phyloP scores from a whole-genome alignment of 2,329 filamentous ascomycete genomes.

The Talaromyces islandicus region DNA sequence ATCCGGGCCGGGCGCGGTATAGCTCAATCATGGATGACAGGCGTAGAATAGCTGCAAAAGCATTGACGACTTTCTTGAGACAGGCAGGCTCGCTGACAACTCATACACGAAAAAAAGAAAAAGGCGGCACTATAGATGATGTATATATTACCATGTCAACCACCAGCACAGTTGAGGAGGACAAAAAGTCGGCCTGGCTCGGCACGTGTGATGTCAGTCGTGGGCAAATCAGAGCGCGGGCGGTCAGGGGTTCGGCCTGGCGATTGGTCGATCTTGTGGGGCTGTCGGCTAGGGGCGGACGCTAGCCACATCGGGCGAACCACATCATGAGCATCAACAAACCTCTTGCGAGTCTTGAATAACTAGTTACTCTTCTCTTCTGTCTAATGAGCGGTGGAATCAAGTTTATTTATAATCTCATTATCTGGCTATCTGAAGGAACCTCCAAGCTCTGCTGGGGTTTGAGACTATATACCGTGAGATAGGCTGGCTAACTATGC shows the following conservation, averaged over 20 bases:
- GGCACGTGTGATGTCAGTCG: not conserved
- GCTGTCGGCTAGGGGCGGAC: not conserved
- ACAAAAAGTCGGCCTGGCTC: not conserved
- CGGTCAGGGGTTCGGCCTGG: not conserved
- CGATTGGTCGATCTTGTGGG: not conserved
- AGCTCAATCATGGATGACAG: not conserved
- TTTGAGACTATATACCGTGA: not conserved
- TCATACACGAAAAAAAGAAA: not conserved
- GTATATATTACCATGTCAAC: not conserved
- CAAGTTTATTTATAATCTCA: not conserved
- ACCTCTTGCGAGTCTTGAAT: constrained; percentile 20
- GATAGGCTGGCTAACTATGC: not conserved
- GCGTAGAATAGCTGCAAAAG: not conserved
- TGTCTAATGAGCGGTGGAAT: constrained; percentile 22
- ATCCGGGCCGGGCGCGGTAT: not conserved
- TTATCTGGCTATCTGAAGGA: not conserved
- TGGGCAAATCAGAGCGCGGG: not conserved
- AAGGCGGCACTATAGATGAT: not conserved
- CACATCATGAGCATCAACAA: not conserved
- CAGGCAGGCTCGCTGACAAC: not conserved
- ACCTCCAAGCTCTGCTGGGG: not conserved
- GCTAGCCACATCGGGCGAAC: not conserved
- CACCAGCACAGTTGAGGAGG: not conserved
- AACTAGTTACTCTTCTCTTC: constrained; percentile 1
- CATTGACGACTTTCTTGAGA: not conserved